phyloP scores from a whole-genome alignment of 352 stramenopile genomes.

The Phytophthora tentaculata region DNA sequence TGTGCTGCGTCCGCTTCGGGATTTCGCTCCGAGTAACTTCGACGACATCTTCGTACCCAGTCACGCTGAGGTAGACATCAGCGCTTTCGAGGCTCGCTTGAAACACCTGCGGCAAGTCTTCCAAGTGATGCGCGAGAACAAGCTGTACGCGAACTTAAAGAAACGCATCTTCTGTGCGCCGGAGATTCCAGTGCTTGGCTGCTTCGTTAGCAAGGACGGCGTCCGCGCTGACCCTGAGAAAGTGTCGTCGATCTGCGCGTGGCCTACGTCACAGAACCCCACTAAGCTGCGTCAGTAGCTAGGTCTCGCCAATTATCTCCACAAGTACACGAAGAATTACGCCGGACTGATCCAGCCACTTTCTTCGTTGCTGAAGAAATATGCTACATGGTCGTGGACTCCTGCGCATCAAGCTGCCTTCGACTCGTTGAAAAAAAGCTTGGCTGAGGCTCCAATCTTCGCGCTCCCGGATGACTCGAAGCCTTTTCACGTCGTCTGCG shows the following conservation, averaged over 20 bases:
- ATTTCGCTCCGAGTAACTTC: not conserved
- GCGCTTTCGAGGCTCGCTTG: not conserved
- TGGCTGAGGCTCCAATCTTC: not conserved
- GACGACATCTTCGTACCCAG: slow-evolving; percentile 3
- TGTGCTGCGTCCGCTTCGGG: not conserved
- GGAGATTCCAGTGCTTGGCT: not conserved
- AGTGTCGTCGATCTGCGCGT: not conserved
- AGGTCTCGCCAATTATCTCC: not conserved
- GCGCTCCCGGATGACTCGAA: not conserved
- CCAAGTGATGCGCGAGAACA: slow-evolving; percentile 3
- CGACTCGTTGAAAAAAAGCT: slow-evolving; percentile 2
- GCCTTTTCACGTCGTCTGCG: slow-evolving; percentile 1
- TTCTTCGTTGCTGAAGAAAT: not conserved
- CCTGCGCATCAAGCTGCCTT: not conserved
- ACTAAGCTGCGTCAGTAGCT: not conserved
- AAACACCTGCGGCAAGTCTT: not conserved
- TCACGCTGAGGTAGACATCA: not conserved
- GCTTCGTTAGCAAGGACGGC: not conserved
- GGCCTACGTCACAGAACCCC: not conserved
- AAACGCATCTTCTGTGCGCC: not conserved
- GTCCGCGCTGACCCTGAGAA: not conserved
- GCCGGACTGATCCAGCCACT: not conserved
- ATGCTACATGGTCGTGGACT: not conserved
- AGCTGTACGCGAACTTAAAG: not conserved
- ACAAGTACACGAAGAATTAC: slow-evolving; percentile 5